Evolutionary conservation across 805 yeast genomes (phyloP).

Genomic region (Kuraishia molischiana): DNA sequence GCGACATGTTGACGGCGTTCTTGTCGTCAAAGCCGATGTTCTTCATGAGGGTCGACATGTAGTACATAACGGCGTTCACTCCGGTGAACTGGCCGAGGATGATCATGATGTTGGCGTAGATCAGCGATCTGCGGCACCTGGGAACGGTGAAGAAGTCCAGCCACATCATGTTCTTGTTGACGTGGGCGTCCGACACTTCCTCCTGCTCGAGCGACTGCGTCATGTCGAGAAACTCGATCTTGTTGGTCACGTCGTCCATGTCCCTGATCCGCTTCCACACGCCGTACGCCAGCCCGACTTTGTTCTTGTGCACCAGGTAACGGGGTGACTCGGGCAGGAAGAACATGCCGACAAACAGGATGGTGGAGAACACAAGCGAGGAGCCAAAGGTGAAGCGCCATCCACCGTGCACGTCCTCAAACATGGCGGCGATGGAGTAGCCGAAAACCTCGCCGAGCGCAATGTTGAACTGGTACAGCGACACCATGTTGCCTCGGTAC

Average conservation of each 20-base stretch:
- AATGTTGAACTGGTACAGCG: slow-evolving; percentile 53
- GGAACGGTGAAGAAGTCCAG: slow-evolving; percentile 43
- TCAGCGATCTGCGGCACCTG: slow-evolving; percentile 52
- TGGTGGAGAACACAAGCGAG: slow-evolving; percentile 46
- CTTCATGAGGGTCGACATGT: slow-evolving; percentile 48
- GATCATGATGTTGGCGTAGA: slow-evolving; percentile 49
- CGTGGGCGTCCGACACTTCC: slow-evolving; percentile 23
- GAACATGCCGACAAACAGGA: slow-evolving; percentile 38
- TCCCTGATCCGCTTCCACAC: slow-evolving; percentile 51
- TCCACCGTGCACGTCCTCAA: slow-evolving; percentile 43
- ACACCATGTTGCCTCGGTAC: slow-evolving; percentile 52
- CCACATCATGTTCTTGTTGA: slow-evolving; percentile 28
- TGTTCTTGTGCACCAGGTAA: slow-evolving; percentile 41
- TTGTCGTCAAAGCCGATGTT: slow-evolving; percentile 43
- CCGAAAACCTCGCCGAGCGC: slow-evolving; percentile 63
- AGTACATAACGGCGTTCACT: slow-evolving; percentile 57
- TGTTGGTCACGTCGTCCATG: slow-evolving; percentile 27
- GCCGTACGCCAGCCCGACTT: slow-evolving; percentile 40
- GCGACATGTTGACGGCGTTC: slow-evolving; percentile 52
- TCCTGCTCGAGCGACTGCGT: slow-evolving; percentile 41
- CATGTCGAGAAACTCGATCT: slow-evolving; percentile 49
- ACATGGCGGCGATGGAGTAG: slow-evolving; percentile 53
- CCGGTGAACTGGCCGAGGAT: slow-evolving; percentile 59
- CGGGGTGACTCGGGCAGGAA: slow-evolving; percentile 57
- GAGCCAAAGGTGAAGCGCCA: slow-evolving; percentile 65